Evolutionary conservation across 768 basidiomycete genomes (phyloP), one percentile per base, ranked within the genome.

Genomic region (Clitopilus passeckerianus): DNA sequence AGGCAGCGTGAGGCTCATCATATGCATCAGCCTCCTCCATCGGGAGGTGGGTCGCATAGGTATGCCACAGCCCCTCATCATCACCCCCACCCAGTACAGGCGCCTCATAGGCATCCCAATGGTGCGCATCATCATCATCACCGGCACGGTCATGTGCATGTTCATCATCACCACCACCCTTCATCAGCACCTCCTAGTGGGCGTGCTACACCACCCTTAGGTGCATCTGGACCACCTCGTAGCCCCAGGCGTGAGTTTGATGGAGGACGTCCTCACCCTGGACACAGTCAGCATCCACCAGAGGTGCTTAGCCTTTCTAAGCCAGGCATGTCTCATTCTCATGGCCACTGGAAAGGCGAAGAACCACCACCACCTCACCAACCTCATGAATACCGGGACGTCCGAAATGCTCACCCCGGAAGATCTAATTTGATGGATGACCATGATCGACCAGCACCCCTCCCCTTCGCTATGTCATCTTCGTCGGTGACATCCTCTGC

Each of bases 261-360:
- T 16, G 64, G 66, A 35, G 65, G 59, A 44, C 74, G 72, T 34
- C 68, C 76, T 5, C 75, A 74, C 23, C 68, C 70, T 34, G 70
- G 70, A 1, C 76, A 70, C 33, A 66, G 71, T 54, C 69, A 70
- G 34, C 80, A 81, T 62, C 76, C 78, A 9, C 78, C 81, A 18
- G 84, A 85, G 60, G 72, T 83, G 50, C 81, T 85, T 44, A 83
- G 77, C 57, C 69, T 83, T 12, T 74, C 78, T 35, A 75, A 78
- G 6, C 69, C 73, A 6, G 77, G 75, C 57, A 58, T 71, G 2
- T 67, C 71, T 20, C 72, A 72, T 30, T 63, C 76, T 10, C 70
- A 72, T 27, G 64, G 77, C 6, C 71, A 72, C 30, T 75, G 77
- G 74, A 79, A 80, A 59, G 69, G 73, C 61, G 75, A 76, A 16